A percentile compares a stretch with the other conserved stretches of the same genome.
These are phyloP conservation scores for Dryadomyces quercus-mongolicae DNA, from an alignment of 2,329 filamentous ascomycete species.

Conservation along the genomic window DNA sequence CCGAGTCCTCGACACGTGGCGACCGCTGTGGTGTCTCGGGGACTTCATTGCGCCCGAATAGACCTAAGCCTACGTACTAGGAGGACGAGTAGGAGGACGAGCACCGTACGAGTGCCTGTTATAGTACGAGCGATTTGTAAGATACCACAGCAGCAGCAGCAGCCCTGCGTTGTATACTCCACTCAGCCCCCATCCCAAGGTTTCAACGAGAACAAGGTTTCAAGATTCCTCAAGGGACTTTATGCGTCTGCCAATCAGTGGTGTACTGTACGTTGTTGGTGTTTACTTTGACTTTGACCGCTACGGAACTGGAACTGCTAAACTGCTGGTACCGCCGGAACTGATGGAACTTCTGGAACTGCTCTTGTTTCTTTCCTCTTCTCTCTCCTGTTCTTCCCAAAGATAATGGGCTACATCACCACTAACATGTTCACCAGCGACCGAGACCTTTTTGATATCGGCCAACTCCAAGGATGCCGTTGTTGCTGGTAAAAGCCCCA, in stretches of 20 bases:
- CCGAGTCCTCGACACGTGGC: no score
- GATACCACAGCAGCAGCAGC: no score
- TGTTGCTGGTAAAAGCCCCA: slow-evolving; percentile 13
- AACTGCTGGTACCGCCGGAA: no score
- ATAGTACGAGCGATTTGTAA: no score
- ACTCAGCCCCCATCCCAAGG: no score
- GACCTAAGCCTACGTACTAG: no score
- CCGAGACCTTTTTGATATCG: slow-evolving; percentile 18
- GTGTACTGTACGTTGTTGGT: not conserved
- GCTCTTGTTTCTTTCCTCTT: not conserved
- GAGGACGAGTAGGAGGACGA: no score
- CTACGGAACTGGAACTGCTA: no score
- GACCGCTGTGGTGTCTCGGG: no score
- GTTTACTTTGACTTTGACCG: no score
- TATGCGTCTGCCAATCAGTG: slow-evolving; percentile 8
- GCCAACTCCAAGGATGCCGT: slow-evolving; percentile 13
- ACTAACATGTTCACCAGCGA: slow-evolving; percentile 18
- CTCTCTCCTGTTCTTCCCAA: not conserved
- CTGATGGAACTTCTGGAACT: no score
- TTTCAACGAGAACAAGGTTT: slow-evolving; percentile 7
- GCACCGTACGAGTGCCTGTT: slow-evolving; percentile 4
- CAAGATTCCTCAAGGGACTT: slow-evolving; percentile 9
- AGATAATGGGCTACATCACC: slow-evolving; percentile 8
- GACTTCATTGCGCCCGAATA: not conserved
- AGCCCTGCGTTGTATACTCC: no score